These are phyloP conservation scores for Tympanopsis confertula DNA, from an alignment of 2,329 filamentous ascomycete genomes.

Conservation along the genomic window DNA sequence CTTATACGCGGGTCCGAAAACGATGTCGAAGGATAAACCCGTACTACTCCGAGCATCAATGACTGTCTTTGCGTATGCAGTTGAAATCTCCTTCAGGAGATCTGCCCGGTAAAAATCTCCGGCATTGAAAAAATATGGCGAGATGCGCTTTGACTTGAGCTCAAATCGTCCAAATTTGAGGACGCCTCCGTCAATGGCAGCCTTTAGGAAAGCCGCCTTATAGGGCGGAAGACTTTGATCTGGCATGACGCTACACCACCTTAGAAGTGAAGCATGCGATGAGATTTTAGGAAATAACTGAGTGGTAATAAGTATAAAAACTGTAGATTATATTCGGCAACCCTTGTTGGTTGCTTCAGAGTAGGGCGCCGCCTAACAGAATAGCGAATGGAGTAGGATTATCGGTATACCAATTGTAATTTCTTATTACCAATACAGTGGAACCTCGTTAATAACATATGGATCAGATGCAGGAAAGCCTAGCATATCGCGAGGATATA, in stretches of 20 bases:
- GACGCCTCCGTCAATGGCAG: conserved; percentile 56
- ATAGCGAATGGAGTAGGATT: too few relatives aligned
- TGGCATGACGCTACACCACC: conserved; percentile 7
- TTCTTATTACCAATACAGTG: too few relatives aligned
- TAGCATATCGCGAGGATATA: too few relatives aligned
- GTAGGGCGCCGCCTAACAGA: too few relatives aligned
- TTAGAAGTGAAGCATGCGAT: background rate
- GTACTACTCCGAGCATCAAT: conserved; percentile 29
- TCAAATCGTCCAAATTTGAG: conserved; percentile 76
- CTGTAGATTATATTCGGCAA: too few relatives aligned
- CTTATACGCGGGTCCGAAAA: conserved; percentile 95
- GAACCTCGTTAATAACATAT: too few relatives aligned
- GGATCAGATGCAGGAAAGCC: too few relatives aligned
- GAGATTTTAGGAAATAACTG: too few relatives aligned
- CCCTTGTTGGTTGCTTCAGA: too few relatives aligned
- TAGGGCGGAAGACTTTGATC: conserved; percentile 37
- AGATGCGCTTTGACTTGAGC: conserved; percentile 82
- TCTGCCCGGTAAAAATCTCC: conserved; percentile 76
- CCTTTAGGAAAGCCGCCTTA: conserved; percentile 63
- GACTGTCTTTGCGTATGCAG: conserved; percentile 67
- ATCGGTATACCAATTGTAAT: too few relatives aligned
- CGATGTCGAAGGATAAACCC: conserved; percentile 59
- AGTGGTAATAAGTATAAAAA: too few relatives aligned
- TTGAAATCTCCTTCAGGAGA: conserved; percentile 65
- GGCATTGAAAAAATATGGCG: conserved; percentile 97